Percentiles rank a stretch among this genome's conserved stretches.
Evolutionary conservation across 306 rosid genomes (phyloP).

Genomic region (Cicer yamashitae): DNA sequence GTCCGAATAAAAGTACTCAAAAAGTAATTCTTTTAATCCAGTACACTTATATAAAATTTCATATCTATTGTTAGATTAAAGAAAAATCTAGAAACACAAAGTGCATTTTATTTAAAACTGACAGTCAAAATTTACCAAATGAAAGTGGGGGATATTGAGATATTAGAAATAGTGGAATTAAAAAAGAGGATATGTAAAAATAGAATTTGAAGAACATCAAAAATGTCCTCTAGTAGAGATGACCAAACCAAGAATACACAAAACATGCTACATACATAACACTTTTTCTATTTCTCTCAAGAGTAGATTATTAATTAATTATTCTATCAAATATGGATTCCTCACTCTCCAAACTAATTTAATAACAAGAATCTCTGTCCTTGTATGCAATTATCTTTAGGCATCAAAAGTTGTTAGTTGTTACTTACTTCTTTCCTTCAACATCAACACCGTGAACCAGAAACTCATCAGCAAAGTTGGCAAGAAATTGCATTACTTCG

Average conservation of each 20-base stretch:
- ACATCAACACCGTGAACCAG: constrained; percentile 97
- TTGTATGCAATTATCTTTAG: background rate
- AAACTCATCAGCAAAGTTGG: constrained; percentile 87
- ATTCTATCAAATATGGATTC: background rate
- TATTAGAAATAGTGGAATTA: no score
- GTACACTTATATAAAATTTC: background rate
- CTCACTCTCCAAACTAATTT: constrained; percentile 4
- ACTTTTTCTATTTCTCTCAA: background rate
- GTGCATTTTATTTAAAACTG: constrained; percentile 24
- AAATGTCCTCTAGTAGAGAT: constrained; percentile 6
- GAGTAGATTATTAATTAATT: background rate
- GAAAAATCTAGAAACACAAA: constrained; percentile 1
- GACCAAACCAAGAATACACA: background rate
- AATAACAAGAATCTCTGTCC: background rate
- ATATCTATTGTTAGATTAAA: background rate
- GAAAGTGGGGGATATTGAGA: constrained; percentile 1
- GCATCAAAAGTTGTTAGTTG: background rate
- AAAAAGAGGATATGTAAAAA: background rate
- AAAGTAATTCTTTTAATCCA: background rate
- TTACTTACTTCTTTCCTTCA: constrained; percentile 91
- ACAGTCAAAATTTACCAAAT: background rate
- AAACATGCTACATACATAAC: constrained; percentile 1
- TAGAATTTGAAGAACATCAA: background rate
- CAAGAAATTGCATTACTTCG: constrained; percentile 72
- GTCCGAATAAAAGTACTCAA: background rate